phyloP scores from a whole-genome alignment of 768 basidiomycete genomes.

The Russula griseocarnosa region DNA sequence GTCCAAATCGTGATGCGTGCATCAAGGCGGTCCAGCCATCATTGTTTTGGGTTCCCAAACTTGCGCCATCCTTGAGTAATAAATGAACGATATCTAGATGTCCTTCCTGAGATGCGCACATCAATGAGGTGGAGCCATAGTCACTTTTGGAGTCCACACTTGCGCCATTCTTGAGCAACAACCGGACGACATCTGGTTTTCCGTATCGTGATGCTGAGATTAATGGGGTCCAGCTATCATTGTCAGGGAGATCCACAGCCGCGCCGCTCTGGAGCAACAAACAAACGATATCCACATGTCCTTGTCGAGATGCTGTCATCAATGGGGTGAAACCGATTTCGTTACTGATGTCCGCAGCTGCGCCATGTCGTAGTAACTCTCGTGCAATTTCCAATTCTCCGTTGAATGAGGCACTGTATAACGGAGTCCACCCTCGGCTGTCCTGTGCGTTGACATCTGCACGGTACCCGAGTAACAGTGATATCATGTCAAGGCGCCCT shows the following conservation, averaged over 20 bases:
- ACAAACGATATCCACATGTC: not conserved
- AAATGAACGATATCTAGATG: not conserved
- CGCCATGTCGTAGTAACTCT: not conserved
- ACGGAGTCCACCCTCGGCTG: rapidly evolving
- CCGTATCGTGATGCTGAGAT: not conserved
- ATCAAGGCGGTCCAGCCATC: too few species aligned
- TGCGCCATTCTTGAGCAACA: not conserved
- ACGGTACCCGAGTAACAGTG: not conserved
- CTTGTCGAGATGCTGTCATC: not conserved
- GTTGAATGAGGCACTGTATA: not conserved
- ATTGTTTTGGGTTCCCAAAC: not conserved
- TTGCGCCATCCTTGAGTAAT: not conserved
- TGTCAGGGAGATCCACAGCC: not conserved
- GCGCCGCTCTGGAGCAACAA: not conserved
- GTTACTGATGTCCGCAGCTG: not conserved
- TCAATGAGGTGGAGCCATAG: not conserved
- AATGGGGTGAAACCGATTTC: not conserved
- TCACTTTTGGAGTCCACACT: not conserved
- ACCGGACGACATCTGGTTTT: not conserved
- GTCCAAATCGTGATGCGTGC: not conserved
- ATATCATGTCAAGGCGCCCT: not conserved
- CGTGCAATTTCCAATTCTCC: not conserved
- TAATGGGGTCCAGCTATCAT: not conserved
- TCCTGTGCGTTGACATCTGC: not conserved
- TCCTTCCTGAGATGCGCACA: not conserved